Evolutionary conservation across 345 rosid genomes (phyloP).

Genomic region (Mangifera indica): DNA sequence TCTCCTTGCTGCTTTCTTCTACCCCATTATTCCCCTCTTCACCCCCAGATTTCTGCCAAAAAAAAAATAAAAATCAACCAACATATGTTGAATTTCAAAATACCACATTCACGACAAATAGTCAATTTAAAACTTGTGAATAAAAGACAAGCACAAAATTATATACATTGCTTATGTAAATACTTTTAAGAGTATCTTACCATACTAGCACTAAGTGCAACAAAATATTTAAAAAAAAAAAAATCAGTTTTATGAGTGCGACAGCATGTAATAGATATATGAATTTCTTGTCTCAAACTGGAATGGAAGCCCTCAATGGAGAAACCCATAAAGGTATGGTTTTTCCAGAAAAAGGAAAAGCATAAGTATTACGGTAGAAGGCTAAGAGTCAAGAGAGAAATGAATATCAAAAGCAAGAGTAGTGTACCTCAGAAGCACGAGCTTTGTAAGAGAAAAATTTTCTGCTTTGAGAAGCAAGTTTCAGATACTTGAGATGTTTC

Average conservation of each 20-base stretch:
- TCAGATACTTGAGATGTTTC: conserved; percentile 52
- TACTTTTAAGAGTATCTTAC: not conserved
- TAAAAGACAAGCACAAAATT: not conserved
- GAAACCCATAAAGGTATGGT: not conserved
- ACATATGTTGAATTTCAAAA: conserved; percentile 17
- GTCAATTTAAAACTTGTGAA: not conserved
- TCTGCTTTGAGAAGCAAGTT: conserved; percentile 56
- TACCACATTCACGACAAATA: conserved; percentile 1
- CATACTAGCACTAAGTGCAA: not conserved
- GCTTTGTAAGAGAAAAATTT: conserved; percentile 40
- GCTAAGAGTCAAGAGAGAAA: not conserved
- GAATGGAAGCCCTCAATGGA: not conserved
- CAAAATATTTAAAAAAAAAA: not conserved
- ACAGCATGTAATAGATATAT: not conserved
- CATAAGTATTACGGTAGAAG: not conserved
- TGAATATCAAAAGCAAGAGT: conserved; percentile 19
- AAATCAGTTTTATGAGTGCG: not conserved
- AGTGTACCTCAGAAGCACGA: conserved; percentile 54
- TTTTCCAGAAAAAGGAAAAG: conserved; percentile 4
- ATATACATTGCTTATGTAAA: no score
- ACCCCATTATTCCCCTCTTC: conserved; percentile 37
- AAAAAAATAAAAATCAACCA: conserved; percentile 32
- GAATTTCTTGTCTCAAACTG: not conserved
- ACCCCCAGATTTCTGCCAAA: conserved; percentile 42
- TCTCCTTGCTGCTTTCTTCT: conserved; percentile 38